phyloP scores from a whole-genome alignment of 805 yeast species.

The Komagataella kurtzmanii region DNA sequence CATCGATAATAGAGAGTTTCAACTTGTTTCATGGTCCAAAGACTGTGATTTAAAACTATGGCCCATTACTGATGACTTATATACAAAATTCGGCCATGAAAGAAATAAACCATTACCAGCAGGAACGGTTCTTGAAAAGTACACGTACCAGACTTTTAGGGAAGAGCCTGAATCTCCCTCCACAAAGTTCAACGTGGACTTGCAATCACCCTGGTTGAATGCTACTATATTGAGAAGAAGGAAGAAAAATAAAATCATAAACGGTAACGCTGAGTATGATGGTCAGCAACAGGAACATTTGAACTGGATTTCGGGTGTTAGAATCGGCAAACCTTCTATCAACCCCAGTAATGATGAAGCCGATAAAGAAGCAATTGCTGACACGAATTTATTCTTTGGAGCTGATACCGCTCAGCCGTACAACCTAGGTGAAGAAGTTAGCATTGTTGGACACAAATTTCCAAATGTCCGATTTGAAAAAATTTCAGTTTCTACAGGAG shows the following conservation, averaged over 20 bases:
- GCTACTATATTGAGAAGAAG: slow-evolving; percentile 2
- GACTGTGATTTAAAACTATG: slow-evolving; percentile 78
- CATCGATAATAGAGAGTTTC: slow-evolving; percentile 69
- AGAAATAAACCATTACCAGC: slow-evolving; percentile 21
- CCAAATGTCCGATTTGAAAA: slow-evolving; percentile 80
- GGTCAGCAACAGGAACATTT: slow-evolving; percentile 46
- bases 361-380: background rate
- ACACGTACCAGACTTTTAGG: slow-evolving; percentile 28
- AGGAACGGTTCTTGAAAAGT: slow-evolving; percentile 20
- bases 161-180: slow-evolving; percentile 28
- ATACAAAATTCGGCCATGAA: slow-evolving; percentile 30
- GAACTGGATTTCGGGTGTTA: slow-evolving; percentile 89
- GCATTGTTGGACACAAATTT: slow-evolving; percentile 76
- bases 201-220: background rate
- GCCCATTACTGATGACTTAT: slow-evolving; percentile 43
- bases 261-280: slow-evolving; percentile 18
- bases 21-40: slow-evolving; percentile 87
- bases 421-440: slow-evolving; percentile 85
- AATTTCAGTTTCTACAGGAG: slow-evolving; percentile 81
- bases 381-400: slow-evolving; percentile 20
- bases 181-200: background rate
- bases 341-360: slow-evolving; percentile 18
- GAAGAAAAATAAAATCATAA: slow-evolving; percentile 7
- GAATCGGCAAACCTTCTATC: slow-evolving; percentile 46
- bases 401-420: slow-evolving; percentile 25